Conservation (phyloP, 2,329 filamentous ascomycete species). For the Alternaria postmessia region DNA sequence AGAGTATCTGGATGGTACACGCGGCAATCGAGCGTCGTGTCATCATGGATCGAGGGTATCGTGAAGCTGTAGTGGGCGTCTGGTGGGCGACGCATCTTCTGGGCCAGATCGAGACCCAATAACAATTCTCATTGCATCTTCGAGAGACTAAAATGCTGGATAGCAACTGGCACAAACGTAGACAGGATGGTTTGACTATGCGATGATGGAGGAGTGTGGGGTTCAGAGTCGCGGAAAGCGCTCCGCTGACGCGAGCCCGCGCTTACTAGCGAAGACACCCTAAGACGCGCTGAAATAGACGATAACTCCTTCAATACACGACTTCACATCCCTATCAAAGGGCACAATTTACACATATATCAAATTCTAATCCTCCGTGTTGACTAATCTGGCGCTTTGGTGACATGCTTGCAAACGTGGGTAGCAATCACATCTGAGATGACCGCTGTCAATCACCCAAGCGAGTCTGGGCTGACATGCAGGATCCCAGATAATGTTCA, state of each 20-base stretch:
- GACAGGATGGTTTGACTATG: background rate
- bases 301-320: background rate
- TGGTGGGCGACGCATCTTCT: constrained; percentile 29
- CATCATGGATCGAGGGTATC: constrained; percentile 85
- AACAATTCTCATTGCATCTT: constrained; percentile 35
- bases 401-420: background rate
- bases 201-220: constrained; percentile 7
- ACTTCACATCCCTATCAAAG: no score
- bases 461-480: background rate
- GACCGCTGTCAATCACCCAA: background rate
- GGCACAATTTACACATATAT: no score
- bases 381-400: no score
- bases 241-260: background rate
- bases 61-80: constrained; percentile 67
- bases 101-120: constrained; percentile 36
- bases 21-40: constrained; percentile 77
- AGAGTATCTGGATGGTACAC: constrained; percentile 69
- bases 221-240: constrained; percentile 1
- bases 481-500: no score
- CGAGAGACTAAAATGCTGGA: background rate
- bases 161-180: background rate
- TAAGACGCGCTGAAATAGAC: background rate
- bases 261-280: background rate
- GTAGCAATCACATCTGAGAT: background rate
- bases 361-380: no score